These are phyloP conservation scores for Sesbania bispinosa DNA, from an alignment of 306 rosid species.

Conservation along the genomic window DNA sequence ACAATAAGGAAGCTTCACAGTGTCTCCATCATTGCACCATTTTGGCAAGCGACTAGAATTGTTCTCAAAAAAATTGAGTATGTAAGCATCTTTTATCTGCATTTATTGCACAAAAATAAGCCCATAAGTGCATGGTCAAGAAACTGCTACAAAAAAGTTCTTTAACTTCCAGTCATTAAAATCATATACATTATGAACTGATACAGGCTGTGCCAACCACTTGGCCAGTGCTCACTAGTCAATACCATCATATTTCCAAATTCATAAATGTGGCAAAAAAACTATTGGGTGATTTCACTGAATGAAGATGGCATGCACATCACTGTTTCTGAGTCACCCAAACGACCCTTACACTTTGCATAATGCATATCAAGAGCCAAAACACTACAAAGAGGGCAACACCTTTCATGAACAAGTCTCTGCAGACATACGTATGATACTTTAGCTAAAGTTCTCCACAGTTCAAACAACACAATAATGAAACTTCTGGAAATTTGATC, in stretches of 20 bases:
- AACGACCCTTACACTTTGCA: too few relatives aligned
- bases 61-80: constrained; percentile 75
- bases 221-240: background rate
- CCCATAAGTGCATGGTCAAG: background rate
- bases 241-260: background rate
- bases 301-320: background rate
- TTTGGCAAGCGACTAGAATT: constrained; percentile 77
- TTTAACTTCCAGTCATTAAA: constrained; percentile 2
- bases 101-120: constrained; percentile 25
- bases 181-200: background rate
- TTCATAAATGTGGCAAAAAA: background rate
- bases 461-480: background rate
- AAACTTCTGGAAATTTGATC: background rate
- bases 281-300: background rate
- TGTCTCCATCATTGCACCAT: constrained; percentile 88
- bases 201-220: background rate
- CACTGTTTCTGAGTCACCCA: too few relatives aligned
- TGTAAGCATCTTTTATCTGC: constrained; percentile 96
- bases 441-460: background rate
- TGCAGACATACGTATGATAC: too few relatives aligned
- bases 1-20: constrained; percentile 83
- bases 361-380: background rate
- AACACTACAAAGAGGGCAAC: background rate
- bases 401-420: background rate
- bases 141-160: constrained; percentile 19